Evolutionary conservation across 192 early-diverging fungal species (phyloP).

Genomic region (Coemansia sp.): DNA sequence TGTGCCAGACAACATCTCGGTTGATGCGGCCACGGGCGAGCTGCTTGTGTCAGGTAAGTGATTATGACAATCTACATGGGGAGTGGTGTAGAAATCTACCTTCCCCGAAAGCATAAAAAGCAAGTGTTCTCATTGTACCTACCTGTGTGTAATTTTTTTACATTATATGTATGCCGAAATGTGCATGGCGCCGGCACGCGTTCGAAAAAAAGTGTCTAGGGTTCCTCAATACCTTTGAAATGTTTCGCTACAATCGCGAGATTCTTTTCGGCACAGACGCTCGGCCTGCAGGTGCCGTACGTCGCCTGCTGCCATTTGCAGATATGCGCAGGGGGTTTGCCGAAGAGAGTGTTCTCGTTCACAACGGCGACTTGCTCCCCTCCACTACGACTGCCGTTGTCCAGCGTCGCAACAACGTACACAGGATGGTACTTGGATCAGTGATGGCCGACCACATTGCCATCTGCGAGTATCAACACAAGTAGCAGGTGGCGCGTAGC

Average conservation of each 20-base stretch:
- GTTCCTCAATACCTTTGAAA: constrained; percentile 49
- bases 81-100: background rate
- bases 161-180: constrained; percentile 7
- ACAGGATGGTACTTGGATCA: constrained; percentile 45
- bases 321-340: constrained; percentile 24
- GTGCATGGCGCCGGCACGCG: background rate
- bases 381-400: constrained; percentile 40
- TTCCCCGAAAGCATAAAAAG: constrained; percentile 1
- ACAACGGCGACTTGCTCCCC: constrained; percentile 43
- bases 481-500: background rate
- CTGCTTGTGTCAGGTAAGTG: constrained; percentile 53
- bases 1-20: constrained; percentile 56
- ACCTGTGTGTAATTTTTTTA: background rate
- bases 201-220: constrained; percentile 22
- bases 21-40: constrained; percentile 42
- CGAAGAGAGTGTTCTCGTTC: constrained; percentile 34
- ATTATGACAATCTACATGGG: background rate
- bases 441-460: constrained; percentile 55
- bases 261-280: constrained; percentile 35
- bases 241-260: constrained; percentile 56
- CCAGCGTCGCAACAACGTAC: constrained; percentile 24
- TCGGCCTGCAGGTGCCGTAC: constrained; percentile 34
- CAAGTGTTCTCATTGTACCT: background rate
- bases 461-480: constrained; percentile 25
- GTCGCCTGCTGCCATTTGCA: constrained; percentile 28